Evolutionary conservation across 805 yeast species (phyloP), one percentile per base, ranked within the genome.

Genomic region (Candida dajiaensis): DNA sequence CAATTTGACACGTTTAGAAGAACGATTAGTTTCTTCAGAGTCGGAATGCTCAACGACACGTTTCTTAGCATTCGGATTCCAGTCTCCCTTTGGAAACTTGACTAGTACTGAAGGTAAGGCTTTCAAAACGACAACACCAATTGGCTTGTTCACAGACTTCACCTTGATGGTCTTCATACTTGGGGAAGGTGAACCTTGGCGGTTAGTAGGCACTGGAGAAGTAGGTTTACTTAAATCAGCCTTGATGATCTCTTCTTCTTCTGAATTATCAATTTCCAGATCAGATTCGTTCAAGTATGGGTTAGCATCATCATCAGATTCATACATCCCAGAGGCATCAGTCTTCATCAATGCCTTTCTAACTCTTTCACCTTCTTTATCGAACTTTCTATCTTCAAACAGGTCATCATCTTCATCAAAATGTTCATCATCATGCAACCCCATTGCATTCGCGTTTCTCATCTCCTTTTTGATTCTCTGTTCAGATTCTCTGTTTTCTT

Each of bases 401-500:
- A 84, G 65, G 52, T 87, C 95, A 56, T 83, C 89, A 38, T 79
- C 83, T 44, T 79, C 85, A 16, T 76, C 80, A n/a, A 71, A 82
- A 15, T 69, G 79, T 11, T 65, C 75, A 21, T 71, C 80, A 29
- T 83, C 89, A 45, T 77, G 80, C 26, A 70, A 66, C 41, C 77
- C 76, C 69, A 87, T 76, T 38, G 84, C 86, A 44, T 83, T 83
- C 2, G 96, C 96, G 53, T 81, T 77, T 49, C 84, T 69, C 95
- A 86, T 87, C 64, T 88, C 95, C 52, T 76, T 81, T 64, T 87
- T 89, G 62, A 88, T 83, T 57, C 86, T 82, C 54, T 75, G 78
- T 65, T 94, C 97, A 43, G 89, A 85, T 51, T 89, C 85, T 63
- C 85, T 89, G 63, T 88, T 86, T 61, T 94, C 98, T 59, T 94